Conservation (phyloP, 2,329 filamentous ascomycete genomes). For the Aspergillus intermedius region DNA sequence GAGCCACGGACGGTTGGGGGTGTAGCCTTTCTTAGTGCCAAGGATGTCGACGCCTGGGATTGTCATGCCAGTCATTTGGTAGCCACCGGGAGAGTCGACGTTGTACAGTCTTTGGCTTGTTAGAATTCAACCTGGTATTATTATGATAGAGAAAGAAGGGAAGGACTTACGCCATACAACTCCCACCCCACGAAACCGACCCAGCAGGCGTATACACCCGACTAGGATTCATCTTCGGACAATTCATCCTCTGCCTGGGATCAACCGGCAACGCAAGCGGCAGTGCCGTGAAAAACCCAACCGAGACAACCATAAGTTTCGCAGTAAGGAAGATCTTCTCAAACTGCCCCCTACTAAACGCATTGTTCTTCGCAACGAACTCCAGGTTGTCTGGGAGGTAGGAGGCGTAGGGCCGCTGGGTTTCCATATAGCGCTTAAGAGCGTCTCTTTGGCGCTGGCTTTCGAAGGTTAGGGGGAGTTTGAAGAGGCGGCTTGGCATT, state of each 20-base stretch:
- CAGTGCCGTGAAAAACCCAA: slow-evolving; percentile 52
- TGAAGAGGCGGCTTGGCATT: slow-evolving; percentile 41
- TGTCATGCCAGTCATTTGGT: slow-evolving; percentile 49
- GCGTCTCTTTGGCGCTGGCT: slow-evolving; percentile 41
- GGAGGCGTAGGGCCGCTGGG: slow-evolving; percentile 54
- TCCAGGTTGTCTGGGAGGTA: slow-evolving; percentile 58
- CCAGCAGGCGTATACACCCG: slow-evolving; percentile 53
- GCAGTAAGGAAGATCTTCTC: slow-evolving; percentile 47
- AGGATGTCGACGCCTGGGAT: slow-evolving; percentile 50
- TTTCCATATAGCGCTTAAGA: slow-evolving; percentile 55
- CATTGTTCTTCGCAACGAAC: slow-evolving; percentile 52
- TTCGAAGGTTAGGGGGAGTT: slow-evolving; percentile 41
- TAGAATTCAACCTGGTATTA: background rate
- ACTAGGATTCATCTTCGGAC: slow-evolving; percentile 52
- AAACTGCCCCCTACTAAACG: slow-evolving; percentile 43
- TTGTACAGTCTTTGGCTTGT: slow-evolving; percentile 41
- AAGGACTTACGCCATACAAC: slow-evolving; percentile 39
- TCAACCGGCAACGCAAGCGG: slow-evolving; percentile 49
- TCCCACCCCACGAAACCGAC: slow-evolving; percentile 51
- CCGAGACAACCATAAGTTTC: slow-evolving; percentile 47
- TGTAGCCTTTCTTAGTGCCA: slow-evolving; percentile 47
- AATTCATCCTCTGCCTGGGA: slow-evolving; percentile 48
- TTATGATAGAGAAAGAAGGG: background rate
- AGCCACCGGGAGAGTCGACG: slow-evolving; percentile 52
- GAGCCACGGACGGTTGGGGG: slow-evolving; percentile 44